Evolutionary conservation across 2,329 filamentous ascomycete species (phyloP).

Genomic region (Venturia aucupariae): DNA sequence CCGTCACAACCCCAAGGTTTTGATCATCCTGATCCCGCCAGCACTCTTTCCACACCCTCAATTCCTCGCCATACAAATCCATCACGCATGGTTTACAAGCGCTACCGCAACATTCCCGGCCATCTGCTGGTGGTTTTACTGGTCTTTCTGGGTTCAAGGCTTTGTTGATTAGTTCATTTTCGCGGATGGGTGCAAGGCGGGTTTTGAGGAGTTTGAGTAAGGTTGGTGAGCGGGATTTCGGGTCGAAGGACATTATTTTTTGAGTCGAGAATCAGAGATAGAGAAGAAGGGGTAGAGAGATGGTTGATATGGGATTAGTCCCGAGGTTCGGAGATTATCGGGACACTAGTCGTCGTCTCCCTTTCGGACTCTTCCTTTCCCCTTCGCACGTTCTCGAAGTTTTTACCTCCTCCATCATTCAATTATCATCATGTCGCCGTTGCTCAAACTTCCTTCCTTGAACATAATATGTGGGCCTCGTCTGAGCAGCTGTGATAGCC

Average conservation of each 20-base stretch:
- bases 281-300: too few relatives aligned
- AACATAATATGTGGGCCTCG: too few relatives aligned
- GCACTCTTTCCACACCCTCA: neutral
- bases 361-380: too few relatives aligned
- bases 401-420: too few relatives aligned
- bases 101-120: neutral
- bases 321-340: neutral
- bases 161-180: neutral
- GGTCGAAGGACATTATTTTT: neutral
- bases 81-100: slow-evolving; percentile 4
- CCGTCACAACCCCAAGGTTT: neutral
- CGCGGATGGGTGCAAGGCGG: neutral
- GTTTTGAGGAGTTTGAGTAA: neutral
- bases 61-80: neutral
- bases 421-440: too few relatives aligned
- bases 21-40: neutral
- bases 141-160: neutral
- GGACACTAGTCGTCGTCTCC: neutral
- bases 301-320: neutral
- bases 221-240: neutral
- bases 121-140: neutral
- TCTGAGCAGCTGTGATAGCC: too few relatives aligned
- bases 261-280: neutral
- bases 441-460: too few relatives aligned
- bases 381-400: too few relatives aligned